Conservation (phyloP, 306 rosid species). For the Oxytropis ochrocephala region DNA sequence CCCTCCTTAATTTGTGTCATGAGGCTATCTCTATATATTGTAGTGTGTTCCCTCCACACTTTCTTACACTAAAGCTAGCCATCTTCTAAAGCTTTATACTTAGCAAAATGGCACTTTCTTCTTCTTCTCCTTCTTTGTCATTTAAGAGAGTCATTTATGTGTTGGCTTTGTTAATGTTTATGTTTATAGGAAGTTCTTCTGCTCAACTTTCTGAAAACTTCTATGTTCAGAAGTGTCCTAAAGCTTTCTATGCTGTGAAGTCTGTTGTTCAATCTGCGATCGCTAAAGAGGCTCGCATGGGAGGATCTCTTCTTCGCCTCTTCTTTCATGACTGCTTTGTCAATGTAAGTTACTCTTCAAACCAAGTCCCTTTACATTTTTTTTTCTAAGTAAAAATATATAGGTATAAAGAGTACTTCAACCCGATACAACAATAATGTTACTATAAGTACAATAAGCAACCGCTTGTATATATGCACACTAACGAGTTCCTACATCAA, state of each 20-base stretch:
- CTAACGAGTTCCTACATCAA: no score
- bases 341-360: constrained; percentile 39
- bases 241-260: constrained; percentile 21
- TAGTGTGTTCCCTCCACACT: neutral
- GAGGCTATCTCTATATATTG: neutral
- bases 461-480: no score
- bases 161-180: constrained; percentile 23
- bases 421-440: no score
- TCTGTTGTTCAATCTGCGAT: constrained; percentile 50
- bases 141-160: neutral
- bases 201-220: constrained; percentile 48
- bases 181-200: constrained; percentile 26
- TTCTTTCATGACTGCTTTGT: constrained; percentile 85
- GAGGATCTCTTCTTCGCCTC: constrained; percentile 75
- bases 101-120: constrained; percentile 28
- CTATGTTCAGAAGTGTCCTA: constrained; percentile 54
- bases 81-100: neutral
- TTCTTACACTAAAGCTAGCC: neutral
- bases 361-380: neutral
- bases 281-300: constrained; percentile 51
- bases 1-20: neutral
- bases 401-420: no score
- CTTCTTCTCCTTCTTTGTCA: neutral
- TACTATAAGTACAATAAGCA: no score
- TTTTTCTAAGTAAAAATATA: no score